Percentiles rank a stretch among this genome's conserved stretches.
These are phyloP conservation scores for Pythium folliculosum DNA, from an alignment of 352 stramenopile species.

Conservation along the genomic window DNA sequence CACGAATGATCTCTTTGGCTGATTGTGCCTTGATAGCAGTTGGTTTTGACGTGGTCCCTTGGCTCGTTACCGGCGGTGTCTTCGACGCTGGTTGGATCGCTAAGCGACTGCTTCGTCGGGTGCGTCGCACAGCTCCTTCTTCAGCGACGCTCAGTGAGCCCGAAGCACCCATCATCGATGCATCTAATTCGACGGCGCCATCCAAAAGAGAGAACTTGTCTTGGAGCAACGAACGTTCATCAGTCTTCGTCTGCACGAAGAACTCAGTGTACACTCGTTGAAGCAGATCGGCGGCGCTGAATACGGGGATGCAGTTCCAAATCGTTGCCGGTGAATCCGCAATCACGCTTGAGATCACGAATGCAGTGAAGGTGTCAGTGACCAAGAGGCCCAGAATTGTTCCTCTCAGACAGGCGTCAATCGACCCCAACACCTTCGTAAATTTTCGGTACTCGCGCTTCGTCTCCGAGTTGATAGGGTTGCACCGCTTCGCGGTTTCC, in stretches of 20 bases:
- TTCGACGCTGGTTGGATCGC: not conserved
- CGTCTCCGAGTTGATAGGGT: constrained; percentile 81
- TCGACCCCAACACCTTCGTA: constrained; percentile 83
- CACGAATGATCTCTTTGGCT: constrained; percentile 5
- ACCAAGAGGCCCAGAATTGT: constrained; percentile 84
- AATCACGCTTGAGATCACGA: constrained; percentile 83
- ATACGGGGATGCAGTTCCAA: constrained; percentile 79
- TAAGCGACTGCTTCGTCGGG: constrained; percentile 11
- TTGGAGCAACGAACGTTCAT: constrained; percentile 67
- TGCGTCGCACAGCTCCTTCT: not conserved
- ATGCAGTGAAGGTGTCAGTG: constrained; percentile 87
- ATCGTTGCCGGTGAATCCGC: constrained; percentile 64
- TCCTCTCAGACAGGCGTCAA: constrained; percentile 80
- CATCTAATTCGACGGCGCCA: not conserved
- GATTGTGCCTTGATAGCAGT: not conserved
- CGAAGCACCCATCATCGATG: not conserved
- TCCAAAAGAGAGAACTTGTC: constrained; percentile 57
- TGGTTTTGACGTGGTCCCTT: not conserved
- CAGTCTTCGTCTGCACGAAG: constrained; percentile 58
- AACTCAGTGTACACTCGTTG: constrained; percentile 80
- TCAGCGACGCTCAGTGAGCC: not conserved
- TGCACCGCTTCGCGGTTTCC: constrained; percentile 86
- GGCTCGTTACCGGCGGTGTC: not conserved
- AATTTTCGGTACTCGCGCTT: constrained; percentile 89
- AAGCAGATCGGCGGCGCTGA: constrained; percentile 75